phyloP scores from a whole-genome alignment of 2,329 filamentous ascomycete genomes.

The Talaromyces islandicus region DNA sequence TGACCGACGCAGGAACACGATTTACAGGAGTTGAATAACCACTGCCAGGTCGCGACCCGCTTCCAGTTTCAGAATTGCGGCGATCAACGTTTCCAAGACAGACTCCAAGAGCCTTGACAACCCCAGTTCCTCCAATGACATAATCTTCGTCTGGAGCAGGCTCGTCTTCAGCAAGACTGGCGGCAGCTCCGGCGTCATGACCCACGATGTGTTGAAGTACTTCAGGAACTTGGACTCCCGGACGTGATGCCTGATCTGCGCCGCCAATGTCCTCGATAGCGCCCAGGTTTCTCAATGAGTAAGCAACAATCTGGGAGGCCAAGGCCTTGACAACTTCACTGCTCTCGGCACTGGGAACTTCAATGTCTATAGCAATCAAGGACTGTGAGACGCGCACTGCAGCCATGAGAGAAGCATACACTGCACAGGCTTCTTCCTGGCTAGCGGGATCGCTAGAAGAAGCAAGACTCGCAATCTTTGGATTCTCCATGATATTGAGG shows the following conservation, averaged over 20 bases:
- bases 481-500: conserved; percentile 78
- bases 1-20: conserved; percentile 44
- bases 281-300: conserved; percentile 85
- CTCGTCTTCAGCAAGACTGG: conserved; percentile 53
- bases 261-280: conserved; percentile 52
- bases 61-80: conserved; percentile 35
- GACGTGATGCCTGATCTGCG: conserved; percentile 42
- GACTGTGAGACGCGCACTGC: conserved; percentile 77
- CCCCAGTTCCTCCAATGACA: conserved; percentile 89
- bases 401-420: conserved; percentile 87
- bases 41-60: conserved; percentile 40
- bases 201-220: conserved; percentile 84
- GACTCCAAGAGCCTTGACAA: conserved; percentile 88
- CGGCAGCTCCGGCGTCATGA: conserved; percentile 50
- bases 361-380: conserved; percentile 85
- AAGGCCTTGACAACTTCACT: conserved; percentile 87
- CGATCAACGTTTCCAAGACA: conserved; percentile 76
- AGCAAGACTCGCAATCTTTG: conserved; percentile 56
- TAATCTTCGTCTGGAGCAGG: conserved; percentile 85
- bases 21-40: conserved; percentile 51
- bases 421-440: conserved; percentile 88
- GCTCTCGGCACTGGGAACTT: conserved; percentile 73
- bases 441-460: conserved; percentile 70
- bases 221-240: conserved; percentile 63
- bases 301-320: conserved; percentile 90